Evolutionary conservation across 2,329 filamentous ascomycete species (phyloP), one percentile per base, ranked within the genome.

Genomic region (Fusarium proliferatum): DNA sequence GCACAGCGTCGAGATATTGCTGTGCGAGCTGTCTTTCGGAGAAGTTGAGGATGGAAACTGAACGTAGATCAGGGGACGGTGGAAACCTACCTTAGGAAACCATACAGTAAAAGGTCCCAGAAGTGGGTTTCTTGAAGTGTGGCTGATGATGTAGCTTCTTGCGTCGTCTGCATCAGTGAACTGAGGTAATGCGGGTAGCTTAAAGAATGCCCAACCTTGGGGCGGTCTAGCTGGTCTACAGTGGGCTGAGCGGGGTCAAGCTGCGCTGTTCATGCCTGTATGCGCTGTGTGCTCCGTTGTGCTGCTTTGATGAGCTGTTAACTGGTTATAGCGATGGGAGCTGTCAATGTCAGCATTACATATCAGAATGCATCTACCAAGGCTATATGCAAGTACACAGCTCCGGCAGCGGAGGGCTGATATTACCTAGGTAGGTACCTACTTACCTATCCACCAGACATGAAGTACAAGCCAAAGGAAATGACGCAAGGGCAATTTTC

Each of bases 121-220:
- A 46, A 69, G 67, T 71, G 71, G 65, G 53, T 61, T 61, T 62
- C 41, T 53, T 23, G n/a, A 56, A 67, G 55, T 76, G 76, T 77
- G 76, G 76, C 75, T 78, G 73, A 76, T 77, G 76, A 76, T 76
- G 64, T 71, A 73, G 61, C 73, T 78, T 61, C 64, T 51, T 64
- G 61, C 55, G 65, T 62, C 36, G 56, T 48, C 66, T 74, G 60
- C 49, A 57, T 64, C 30, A 51, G 48, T 34, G 30, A 34, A 30
- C 30, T 51, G 23, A 46, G 45, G 45, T 10, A 46, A 34, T 23
- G n/a, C 52, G 36, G 45, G 60, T 43, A 62, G 67, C 67, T 67
- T 71, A 33, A 64, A 61, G 61, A 55, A 55, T 68, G 67, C 71
- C 66, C 70, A 69, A 75, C 51, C 45, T 69, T 42, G 68, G 71